Percentiles rank a stretch among this genome's conserved stretches.
These are phyloP conservation scores for Sarocladiaceae sp. DNA, from an alignment of 2,329 filamentous ascomycete species.

Conservation along the genomic window DNA sequence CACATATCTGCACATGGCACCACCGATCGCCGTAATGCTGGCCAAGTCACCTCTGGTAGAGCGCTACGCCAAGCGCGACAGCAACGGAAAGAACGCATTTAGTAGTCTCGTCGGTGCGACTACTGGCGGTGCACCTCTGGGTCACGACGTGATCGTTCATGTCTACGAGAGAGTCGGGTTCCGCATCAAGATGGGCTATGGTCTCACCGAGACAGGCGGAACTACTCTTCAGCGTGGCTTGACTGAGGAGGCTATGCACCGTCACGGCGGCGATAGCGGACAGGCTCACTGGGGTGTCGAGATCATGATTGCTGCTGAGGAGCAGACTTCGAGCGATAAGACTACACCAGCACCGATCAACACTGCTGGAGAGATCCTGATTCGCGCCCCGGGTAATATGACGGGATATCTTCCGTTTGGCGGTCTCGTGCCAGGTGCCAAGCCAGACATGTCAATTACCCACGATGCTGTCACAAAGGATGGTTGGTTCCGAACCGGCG, in stretches of 20 bases:
- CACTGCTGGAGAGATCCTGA: constrained; percentile 59
- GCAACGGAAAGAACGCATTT: constrained; percentile 46
- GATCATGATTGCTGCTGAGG: constrained; percentile 57
- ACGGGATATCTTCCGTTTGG: constrained; percentile 64
- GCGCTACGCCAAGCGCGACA: constrained; percentile 46
- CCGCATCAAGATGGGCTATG: constrained; percentile 58
- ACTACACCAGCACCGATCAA: constrained; percentile 35
- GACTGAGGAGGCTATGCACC: constrained; percentile 37
- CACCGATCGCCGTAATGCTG: constrained; percentile 65
- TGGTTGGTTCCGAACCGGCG: constrained; percentile 69
- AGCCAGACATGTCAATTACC: constrained; percentile 32
- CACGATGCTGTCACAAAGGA: constrained; percentile 40
- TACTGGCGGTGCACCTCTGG: constrained; percentile 62
- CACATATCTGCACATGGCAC: constrained; percentile 61
- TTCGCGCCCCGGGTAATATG: constrained; percentile 61
- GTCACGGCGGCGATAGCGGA: constrained; percentile 56
- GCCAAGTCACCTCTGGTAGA: constrained; percentile 67
- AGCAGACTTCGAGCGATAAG: constrained; percentile 18
- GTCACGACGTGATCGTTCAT: constrained; percentile 50
- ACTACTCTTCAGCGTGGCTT: constrained; percentile 57
- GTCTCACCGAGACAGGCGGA: constrained; percentile 70
- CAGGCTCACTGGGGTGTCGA: constrained; percentile 63
- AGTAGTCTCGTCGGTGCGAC: constrained; percentile 48
- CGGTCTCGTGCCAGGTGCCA: constrained; percentile 21
- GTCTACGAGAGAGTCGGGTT: constrained; percentile 57